Conservation (phyloP, 371 early-diverging fungal genomes). For the Dichotomocladium elegans region DNA sequence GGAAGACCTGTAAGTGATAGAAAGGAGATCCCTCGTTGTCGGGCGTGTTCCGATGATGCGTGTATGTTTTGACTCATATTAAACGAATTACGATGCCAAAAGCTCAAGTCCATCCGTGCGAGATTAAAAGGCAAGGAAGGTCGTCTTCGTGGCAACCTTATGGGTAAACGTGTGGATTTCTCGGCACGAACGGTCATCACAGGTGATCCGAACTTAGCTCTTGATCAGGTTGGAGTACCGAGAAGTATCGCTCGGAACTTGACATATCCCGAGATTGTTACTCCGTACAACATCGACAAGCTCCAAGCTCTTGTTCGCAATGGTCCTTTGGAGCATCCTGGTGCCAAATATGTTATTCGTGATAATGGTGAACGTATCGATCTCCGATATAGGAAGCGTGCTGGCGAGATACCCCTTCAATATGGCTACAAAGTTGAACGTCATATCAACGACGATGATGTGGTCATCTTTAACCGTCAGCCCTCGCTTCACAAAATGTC, state of each 20-base stretch:
- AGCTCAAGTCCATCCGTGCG: conserved; percentile 95
- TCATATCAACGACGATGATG: conserved; percentile 95
- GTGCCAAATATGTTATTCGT: conserved; percentile 98
- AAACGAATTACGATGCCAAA: not conserved
- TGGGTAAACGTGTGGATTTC: conserved; percentile 99
- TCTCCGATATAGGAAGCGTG: conserved; percentile 87
- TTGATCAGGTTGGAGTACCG: conserved; percentile 99
- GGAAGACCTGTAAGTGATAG: conserved; percentile 91
- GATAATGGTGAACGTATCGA: conserved; percentile 98
- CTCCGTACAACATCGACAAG: conserved; percentile 95
- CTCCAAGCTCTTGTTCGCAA: conserved; percentile 91
- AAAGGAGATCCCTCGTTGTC: too few relatives aligned
- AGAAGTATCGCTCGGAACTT: conserved; percentile 96
- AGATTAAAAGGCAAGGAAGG: conserved; percentile 99
- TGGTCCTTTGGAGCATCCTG: conserved; percentile 97
- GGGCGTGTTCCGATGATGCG: too few relatives aligned
- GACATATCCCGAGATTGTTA: conserved; percentile 98
- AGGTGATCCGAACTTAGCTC: conserved; percentile 97
- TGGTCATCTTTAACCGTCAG: conserved; percentile 99
- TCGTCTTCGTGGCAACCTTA: conserved; percentile 98
- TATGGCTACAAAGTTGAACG: conserved; percentile 97
- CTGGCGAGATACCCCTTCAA: conserved; percentile 88
- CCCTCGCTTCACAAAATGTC: conserved; percentile 99
- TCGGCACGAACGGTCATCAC: conserved; percentile 99
- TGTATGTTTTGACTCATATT: not conserved